Evolutionary conservation across 2,329 filamentous ascomycete species (phyloP), one percentile per base, ranked within the genome.

Genomic region (Ceratocystis cacaofunesta): DNA sequence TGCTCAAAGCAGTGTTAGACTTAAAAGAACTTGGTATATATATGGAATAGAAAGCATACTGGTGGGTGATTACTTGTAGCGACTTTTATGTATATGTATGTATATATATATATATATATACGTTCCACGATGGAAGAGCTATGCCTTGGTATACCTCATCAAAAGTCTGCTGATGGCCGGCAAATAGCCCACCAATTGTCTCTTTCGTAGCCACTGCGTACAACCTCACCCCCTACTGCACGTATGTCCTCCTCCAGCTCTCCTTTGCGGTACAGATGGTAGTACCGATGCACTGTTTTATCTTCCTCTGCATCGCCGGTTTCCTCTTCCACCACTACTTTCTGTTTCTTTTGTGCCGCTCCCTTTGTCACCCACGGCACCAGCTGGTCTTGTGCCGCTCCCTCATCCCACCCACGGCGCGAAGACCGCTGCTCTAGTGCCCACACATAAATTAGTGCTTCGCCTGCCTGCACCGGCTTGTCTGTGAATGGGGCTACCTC

Each of bases 131-230:
- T 22, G 46, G 6, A 2, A 7, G 22, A 58, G 5, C 10, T 22
- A 19, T 3, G 10, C 36, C 32, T 5, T 10, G 7, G 1, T 32
- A 60, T 19, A 5, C 7, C 2, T 10, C 15, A 8, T 28, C n/a
- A 46, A 44, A 65, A 65, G 15, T 46, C 15, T 8, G 46, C 46
- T 5, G 36, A 17, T 62, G 71, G 71, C 63, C 71, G 73, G 69
- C 75, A 77, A 73, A 96, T 86, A 64, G 86, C 90, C 92, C 92
- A 99, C 94, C 94, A 97, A 76, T 99, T 99, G 73, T 97, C 94
- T 77, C 86, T 92, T 73, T 99, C 94, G 75, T 97, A 99, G 43
- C 94, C 94, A 67, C 84, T 85, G 69, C 89, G 86, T 28, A 94
- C 71, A 15, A 96, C 84, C 61, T 76, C 76, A 6, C 92, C 94